Evolutionary conservation across 2,329 filamentous ascomycete species (phyloP).

Genomic region (Elsinoe necatrix): DNA sequence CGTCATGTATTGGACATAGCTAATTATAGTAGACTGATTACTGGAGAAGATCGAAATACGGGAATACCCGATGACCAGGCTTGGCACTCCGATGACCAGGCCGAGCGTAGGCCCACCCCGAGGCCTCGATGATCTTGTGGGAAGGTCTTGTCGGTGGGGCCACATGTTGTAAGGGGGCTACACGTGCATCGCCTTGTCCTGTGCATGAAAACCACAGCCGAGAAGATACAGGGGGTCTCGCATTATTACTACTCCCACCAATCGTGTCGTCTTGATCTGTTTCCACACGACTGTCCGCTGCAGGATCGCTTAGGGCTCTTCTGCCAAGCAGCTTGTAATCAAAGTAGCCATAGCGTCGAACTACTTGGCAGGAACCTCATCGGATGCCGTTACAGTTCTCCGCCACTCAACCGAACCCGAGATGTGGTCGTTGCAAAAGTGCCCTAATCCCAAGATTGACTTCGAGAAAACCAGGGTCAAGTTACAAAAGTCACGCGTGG

Average conservation of each 20-base stretch:
- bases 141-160: not conserved
- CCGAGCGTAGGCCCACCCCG: too few relatives aligned
- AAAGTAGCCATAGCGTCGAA: not conserved
- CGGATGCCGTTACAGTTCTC: not conserved
- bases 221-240: not conserved
- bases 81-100: too few relatives aligned
- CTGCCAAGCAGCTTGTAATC: not conserved
- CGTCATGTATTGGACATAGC: too few relatives aligned
- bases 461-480: not conserved
- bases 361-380: not conserved
- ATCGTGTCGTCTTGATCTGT: not conserved
- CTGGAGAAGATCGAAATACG: too few relatives aligned
- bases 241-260: not conserved
- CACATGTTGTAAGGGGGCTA: not conserved
- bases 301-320: not conserved
- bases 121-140: too few relatives aligned
- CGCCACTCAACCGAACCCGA: not conserved
- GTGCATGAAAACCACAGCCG: not conserved
- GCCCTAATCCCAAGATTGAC: slow-evolving; percentile 4
- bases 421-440: not conserved
- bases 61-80: too few relatives aligned
- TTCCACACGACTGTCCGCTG: not conserved
- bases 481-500: too few relatives aligned
- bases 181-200: not conserved
- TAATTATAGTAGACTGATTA: too few relatives aligned